Evolutionary conservation across 345 rosid species (phyloP).

Genomic region (Boechera retrofracta): DNA sequence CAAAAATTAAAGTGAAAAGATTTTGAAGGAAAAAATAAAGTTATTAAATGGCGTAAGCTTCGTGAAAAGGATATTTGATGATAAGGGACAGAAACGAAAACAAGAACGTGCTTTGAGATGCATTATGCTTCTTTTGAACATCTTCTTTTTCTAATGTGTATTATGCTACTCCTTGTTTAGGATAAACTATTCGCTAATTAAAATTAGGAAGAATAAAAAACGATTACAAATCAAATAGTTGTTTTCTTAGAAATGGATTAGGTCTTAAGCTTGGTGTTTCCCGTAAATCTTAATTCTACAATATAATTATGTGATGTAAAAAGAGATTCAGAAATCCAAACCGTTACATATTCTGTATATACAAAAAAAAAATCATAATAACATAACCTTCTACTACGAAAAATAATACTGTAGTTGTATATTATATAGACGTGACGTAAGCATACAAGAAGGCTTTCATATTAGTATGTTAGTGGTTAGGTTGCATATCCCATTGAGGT

Average conservation of each 20-base stretch:
- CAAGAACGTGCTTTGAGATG: constrained; percentile 18
- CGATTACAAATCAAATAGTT: background rate
- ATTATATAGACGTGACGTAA: background rate
- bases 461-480: constrained; percentile 2
- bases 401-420: background rate
- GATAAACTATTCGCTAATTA: background rate
- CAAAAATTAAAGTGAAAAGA: background rate
- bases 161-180: background rate
- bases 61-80: background rate
- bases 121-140: constrained; percentile 24
- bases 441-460: constrained; percentile 1
- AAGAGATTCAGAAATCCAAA: background rate
- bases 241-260: too few species aligned
- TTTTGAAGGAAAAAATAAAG: constrained; percentile 6
- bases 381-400: background rate
- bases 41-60: constrained; percentile 17
- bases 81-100: background rate
- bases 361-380: background rate
- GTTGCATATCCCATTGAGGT: constrained; percentile 14
- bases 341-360: background rate
- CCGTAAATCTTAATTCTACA: background rate
- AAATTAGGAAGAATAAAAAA: background rate
- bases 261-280: too few species aligned
- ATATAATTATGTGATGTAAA: background rate
- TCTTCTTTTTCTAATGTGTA: background rate